Percentiles rank a stretch among this genome's conserved stretches.
These are phyloP conservation scores for Russula ochroleuca DNA, from an alignment of 768 basidiomycete genomes.

Conservation along the genomic window DNA sequence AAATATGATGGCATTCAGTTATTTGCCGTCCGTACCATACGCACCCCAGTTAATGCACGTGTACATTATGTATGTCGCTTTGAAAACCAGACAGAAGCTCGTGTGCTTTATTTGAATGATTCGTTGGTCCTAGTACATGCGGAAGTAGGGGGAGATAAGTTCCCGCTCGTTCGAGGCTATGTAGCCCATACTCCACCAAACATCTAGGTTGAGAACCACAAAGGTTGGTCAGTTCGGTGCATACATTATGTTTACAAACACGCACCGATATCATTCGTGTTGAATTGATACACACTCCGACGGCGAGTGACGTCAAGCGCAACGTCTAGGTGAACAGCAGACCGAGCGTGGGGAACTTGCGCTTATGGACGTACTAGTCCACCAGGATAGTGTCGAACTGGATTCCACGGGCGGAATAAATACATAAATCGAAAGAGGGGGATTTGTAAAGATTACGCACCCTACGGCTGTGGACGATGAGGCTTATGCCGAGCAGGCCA, in stretches of 20 bases:
- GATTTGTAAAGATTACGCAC: constrained; percentile 45
- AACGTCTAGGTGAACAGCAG: constrained; percentile 68
- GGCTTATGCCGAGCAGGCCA: constrained; percentile 77
- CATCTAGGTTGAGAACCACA: constrained; percentile 37
- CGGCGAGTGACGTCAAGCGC: constrained; percentile 69
- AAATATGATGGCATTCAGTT: not conserved
- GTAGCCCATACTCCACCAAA: constrained; percentile 85
- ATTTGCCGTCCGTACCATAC: not conserved
- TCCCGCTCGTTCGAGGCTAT: constrained; percentile 32
- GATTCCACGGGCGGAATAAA: not conserved
- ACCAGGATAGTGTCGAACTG: constrained; percentile 74
- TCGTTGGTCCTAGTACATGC: constrained; percentile 9
- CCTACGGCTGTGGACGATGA: constrained; percentile 94
- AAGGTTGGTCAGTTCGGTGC: not conserved
- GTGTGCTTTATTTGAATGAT: not conserved
- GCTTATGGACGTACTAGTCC: constrained; percentile 81
- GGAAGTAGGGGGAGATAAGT: not conserved
- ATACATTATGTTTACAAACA: constrained; percentile 17
- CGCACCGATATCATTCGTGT: constrained; percentile 96
- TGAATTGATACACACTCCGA: constrained; percentile 91
- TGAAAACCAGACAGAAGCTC: not conserved
- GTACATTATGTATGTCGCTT: not conserved
- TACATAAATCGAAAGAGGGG: not conserved
- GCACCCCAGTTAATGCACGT: not conserved
- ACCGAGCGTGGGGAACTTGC: constrained; percentile 88